Evolutionary conservation across 139 green algal genomes (phyloP).

Genomic region (Cymbomonas tetramitiformis): DNA sequence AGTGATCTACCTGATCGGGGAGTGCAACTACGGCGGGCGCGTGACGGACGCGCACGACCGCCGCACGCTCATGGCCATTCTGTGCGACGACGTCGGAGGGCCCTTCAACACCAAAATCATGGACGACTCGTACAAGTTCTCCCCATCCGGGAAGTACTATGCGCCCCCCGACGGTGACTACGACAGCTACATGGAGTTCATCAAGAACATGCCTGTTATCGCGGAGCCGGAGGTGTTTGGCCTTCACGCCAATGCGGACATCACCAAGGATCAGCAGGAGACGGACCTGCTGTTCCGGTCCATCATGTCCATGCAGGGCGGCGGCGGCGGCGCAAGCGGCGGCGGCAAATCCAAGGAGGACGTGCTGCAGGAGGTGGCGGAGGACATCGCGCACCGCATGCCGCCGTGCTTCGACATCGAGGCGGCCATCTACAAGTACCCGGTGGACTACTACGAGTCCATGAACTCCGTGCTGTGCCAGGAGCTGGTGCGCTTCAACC

Average conservation of each 20-base stretch:
- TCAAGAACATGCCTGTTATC: conserved; percentile 22
- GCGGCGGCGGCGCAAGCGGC: not conserved
- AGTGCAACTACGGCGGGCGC: conserved; percentile 65
- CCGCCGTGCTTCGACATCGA: conserved; percentile 53
- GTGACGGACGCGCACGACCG: conserved; percentile 63
- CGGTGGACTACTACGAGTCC: conserved; percentile 56
- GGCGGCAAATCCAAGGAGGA: conserved; percentile 32
- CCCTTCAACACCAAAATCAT: conserved; percentile 36
- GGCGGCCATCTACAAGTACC: conserved; percentile 48
- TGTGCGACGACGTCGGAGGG: conserved; percentile 24
- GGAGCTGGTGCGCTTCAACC: conserved; percentile 68
- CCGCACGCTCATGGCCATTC: conserved; percentile 41
- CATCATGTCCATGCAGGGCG: conserved; percentile 34
- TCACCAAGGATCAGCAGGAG: conserved; percentile 59
- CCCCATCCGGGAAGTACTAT: conserved; percentile 42
- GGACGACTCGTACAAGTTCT: conserved; percentile 39
- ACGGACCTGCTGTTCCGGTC: conserved; percentile 42
- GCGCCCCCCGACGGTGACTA: conserved; percentile 36
- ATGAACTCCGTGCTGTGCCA: conserved; percentile 70
- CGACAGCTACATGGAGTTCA: conserved; percentile 33
- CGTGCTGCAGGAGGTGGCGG: conserved; percentile 39
- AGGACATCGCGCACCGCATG: conserved; percentile 38
- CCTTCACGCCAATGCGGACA: conserved; percentile 63
- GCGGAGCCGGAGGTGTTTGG: conserved; percentile 39
- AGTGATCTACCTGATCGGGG: conserved; percentile 45